Conservation (phyloP, 805 yeast species). For the Starmera amethionina region DNA sequence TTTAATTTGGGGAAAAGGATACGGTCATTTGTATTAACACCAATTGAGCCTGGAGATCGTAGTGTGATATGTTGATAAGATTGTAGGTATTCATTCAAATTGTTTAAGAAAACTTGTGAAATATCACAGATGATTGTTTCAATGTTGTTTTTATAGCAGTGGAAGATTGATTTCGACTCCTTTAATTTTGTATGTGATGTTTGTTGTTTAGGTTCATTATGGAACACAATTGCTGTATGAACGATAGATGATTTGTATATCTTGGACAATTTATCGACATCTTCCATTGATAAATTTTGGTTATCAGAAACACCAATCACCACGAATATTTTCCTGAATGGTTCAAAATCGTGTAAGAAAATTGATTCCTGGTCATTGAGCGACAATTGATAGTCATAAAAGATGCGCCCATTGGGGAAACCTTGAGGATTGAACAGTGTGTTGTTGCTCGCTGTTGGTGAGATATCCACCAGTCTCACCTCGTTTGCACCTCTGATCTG, state of each 20-base stretch:
- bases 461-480: conserved; percentile 65
- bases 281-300: conserved; percentile 11
- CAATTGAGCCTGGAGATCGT: conserved; percentile 67
- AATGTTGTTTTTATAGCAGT: conserved; percentile 17
- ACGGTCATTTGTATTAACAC: conserved; percentile 32
- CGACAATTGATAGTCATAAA: conserved; percentile 43
- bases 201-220: neutral
- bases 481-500: conserved; percentile 42
- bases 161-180: conserved; percentile 4
- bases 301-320: conserved; percentile 37
- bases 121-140: conserved; percentile 72
- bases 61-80: conserved; percentile 73
- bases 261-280: conserved; percentile 31
- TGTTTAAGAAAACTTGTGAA: conserved; percentile 49
- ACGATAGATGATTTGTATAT: conserved; percentile 42
- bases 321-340: conserved; percentile 68
- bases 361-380: conserved; percentile 45
- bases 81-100: conserved; percentile 58
- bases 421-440: conserved; percentile 72
- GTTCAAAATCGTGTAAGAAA: conserved; percentile 81
- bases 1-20: conserved; percentile 31
- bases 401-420: conserved; percentile 67
- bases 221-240: conserved; percentile 47
- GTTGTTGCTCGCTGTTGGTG: conserved; percentile 42
- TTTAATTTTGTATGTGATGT: neutral